phyloP scores from a whole-genome alignment of 2,329 filamentous ascomycete genomes.

The Trichoderma sp. region DNA sequence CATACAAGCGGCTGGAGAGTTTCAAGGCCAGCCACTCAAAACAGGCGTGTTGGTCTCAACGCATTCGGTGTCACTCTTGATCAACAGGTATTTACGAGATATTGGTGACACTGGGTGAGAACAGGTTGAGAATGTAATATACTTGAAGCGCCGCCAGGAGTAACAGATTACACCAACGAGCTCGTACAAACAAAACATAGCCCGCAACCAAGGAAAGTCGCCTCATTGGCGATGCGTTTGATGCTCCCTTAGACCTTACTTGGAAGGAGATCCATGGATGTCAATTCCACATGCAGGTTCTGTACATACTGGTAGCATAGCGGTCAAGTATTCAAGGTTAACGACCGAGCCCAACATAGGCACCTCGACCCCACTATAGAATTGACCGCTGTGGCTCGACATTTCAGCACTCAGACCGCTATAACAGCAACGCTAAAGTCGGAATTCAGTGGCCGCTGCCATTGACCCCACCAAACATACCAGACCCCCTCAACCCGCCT shows the following conservation, averaged over 20 bases:
- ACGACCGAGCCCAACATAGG: background rate
- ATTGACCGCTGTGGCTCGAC: background rate
- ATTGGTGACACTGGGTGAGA: background rate
- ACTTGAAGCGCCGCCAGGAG: background rate
- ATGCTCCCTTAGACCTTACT: background rate
- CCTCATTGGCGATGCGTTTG: background rate
- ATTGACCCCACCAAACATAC: conserved; percentile 5
- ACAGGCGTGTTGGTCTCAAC: background rate
- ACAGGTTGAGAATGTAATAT: background rate
- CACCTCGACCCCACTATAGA: background rate
- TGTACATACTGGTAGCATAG: background rate
- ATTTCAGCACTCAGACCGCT: conserved; percentile 1
- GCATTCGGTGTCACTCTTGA: background rate
- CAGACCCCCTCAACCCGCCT: conserved; percentile 12
- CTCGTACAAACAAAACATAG: background rate
- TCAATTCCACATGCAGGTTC: background rate
- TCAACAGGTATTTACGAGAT: background rate
- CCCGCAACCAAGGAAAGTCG: too few species aligned
- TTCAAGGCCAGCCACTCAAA: background rate
- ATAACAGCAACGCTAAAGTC: background rate
- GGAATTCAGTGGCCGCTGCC: background rate
- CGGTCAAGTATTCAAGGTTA: too few species aligned
- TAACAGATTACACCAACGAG: background rate
- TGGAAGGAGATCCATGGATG: too few species aligned
- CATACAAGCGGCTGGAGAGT: background rate